Percentiles rank a stretch among this genome's conserved stretches.
These are phyloP conservation scores for Claviceps sp. DNA, from an alignment of 2,329 filamentous ascomycete species.

Conservation along the genomic window DNA sequence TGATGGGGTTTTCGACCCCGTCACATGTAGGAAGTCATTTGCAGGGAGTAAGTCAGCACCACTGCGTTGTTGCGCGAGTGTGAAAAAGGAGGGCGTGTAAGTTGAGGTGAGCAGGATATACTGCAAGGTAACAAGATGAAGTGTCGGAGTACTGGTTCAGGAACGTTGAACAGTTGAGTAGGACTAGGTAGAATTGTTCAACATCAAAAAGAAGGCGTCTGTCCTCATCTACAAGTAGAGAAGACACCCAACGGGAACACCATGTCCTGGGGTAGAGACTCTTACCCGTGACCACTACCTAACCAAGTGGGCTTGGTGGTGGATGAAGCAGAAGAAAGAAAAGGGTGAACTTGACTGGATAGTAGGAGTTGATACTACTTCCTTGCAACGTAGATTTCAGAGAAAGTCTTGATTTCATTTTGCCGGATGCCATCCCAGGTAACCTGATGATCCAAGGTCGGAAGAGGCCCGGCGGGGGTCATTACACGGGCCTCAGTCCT, in stretches of 20 bases:
- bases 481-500: slow-evolving; percentile 15
- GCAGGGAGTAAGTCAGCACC: slow-evolving; percentile 5
- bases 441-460: slow-evolving; percentile 17
- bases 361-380: neutral
- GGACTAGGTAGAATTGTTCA: neutral
- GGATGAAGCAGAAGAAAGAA: neutral
- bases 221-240: neutral
- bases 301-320: neutral
- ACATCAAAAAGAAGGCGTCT: neutral
- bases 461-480: slow-evolving; percentile 2
- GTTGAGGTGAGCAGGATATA: neutral
- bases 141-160: neutral
- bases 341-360: neutral
- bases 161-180: neutral
- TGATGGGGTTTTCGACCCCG: slow-evolving; percentile 31
- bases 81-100: too few relatives aligned
- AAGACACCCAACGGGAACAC: neutral
- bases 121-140: neutral
- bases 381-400: too few relatives aligned
- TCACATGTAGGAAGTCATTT: slow-evolving; percentile 15
- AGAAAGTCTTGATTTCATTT: neutral
- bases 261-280: neutral
- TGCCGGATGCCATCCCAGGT: slow-evolving; percentile 34
- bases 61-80: neutral
- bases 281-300: neutral